phyloP scores from a whole-genome alignment of 1,284 basidiomycete species.

The Ustilago crameri region DNA sequence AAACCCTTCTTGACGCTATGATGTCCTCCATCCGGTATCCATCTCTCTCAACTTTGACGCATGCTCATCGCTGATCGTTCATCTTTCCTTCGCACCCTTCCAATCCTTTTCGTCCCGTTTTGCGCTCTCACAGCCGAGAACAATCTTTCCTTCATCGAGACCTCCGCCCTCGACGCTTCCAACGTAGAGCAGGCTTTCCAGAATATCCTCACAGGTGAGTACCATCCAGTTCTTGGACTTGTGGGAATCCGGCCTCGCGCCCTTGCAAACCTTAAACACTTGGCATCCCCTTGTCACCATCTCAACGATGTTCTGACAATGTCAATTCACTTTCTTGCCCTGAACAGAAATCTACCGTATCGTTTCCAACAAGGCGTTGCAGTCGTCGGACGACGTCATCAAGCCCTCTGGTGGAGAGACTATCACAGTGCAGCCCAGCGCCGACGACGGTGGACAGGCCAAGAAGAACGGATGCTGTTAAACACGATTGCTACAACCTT shows the following conservation, averaged over 20 bases:
- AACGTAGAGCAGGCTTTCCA: conserved; percentile 96
- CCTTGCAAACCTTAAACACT: too few relatives aligned
- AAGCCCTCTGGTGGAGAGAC: conserved; percentile 67
- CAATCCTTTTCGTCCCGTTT: background rate
- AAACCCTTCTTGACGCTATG: too few relatives aligned
- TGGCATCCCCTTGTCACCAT: background rate
- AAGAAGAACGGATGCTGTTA: conserved; percentile 68
- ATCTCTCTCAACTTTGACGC: too few relatives aligned
- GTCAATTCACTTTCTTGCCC: background rate
- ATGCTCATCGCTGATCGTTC: background rate
- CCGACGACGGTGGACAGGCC: conserved; percentile 65
- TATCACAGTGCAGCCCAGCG: conserved; percentile 67
- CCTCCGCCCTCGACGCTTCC: conserved; percentile 97
- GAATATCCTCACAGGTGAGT: conserved; percentile 88
- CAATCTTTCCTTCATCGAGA: conserved; percentile 89
- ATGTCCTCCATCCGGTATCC: too few relatives aligned
- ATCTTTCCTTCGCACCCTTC: background rate
- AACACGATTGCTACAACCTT: conserved; percentile 15
- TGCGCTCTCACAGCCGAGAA: conserved; percentile 74
- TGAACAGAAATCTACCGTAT: conserved; percentile 67
- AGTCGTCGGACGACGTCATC: conserved; percentile 68
- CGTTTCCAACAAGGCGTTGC: conserved; percentile 68
- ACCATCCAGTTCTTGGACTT: conserved; percentile 17
- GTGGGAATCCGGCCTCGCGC: background rate
- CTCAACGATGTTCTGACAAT: background rate